These are phyloP conservation scores for Paracorniculantispora psalliotae DNA, from an alignment of 2,329 filamentous ascomycete genomes.

Conservation along the genomic window DNA sequence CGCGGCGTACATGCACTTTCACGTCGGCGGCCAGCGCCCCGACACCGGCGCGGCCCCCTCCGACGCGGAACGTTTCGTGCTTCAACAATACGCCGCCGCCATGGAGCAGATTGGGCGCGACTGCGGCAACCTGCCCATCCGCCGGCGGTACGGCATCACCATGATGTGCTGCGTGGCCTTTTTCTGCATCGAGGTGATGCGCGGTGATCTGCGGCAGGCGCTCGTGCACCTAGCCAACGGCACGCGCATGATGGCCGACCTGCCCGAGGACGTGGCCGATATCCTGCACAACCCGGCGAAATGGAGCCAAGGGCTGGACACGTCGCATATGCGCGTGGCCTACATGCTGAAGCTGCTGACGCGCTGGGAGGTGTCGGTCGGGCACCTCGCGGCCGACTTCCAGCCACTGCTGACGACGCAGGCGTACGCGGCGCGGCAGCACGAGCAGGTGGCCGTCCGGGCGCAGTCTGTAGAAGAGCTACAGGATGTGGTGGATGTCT, in stretches of 20 bases:
- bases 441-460: slow-evolving; percentile 13
- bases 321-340: slow-evolving; percentile 16
- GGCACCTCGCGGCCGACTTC: slow-evolving; percentile 18
- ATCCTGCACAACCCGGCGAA: slow-evolving; percentile 17
- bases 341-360: slow-evolving; percentile 21
- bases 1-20: slow-evolving; percentile 25
- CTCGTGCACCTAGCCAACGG: slow-evolving; percentile 27
- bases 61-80: slow-evolving; percentile 31
- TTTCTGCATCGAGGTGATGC: slow-evolving; percentile 27
- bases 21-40: slow-evolving; percentile 9
- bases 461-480: slow-evolving; percentile 17
- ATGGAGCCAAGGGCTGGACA: slow-evolving; percentile 16
- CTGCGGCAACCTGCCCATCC: neutral
- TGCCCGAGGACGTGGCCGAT: slow-evolving; percentile 21
- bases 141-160: slow-evolving; percentile 20
- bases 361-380: slow-evolving; percentile 20
- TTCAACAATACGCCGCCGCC: slow-evolving; percentile 34
- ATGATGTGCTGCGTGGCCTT: slow-evolving; percentile 30
- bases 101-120: slow-evolving; percentile 26
- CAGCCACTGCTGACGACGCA: slow-evolving; percentile 19
- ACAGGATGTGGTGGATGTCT: slow-evolving; percentile 18
- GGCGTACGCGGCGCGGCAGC: slow-evolving; percentile 16
- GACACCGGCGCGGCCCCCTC: slow-evolving; percentile 19
- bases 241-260: slow-evolving; percentile 25
- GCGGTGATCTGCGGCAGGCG: slow-evolving; percentile 22